Evolutionary conservation across 2,329 filamentous ascomycete genomes (phyloP).

Genomic region (Aciculosporium take): DNA sequence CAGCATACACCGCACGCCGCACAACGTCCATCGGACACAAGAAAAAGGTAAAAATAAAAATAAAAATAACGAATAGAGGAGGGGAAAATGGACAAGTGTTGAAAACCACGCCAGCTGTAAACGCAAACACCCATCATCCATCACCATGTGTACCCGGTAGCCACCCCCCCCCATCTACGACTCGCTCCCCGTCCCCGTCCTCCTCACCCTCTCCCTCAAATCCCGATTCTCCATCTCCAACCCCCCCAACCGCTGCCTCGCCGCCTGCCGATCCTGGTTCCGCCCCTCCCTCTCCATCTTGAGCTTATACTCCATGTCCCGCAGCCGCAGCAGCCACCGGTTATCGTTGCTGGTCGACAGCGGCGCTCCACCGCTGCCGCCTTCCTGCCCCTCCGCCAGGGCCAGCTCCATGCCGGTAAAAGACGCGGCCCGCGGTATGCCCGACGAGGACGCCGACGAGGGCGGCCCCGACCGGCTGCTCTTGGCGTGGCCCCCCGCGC

Average conservation of each 20-base stretch:
- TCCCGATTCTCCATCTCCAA: slow-evolving; percentile 61
- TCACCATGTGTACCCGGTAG: not conserved
- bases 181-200: slow-evolving; percentile 11
- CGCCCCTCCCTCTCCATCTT: slow-evolving; percentile 83
- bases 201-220: slow-evolving; percentile 46
- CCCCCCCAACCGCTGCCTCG: slow-evolving; percentile 64
- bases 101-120: too few species aligned
- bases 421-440: slow-evolving; percentile 13
- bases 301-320: slow-evolving; percentile 76
- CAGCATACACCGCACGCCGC: too few species aligned
- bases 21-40: too few species aligned
- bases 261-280: slow-evolving; percentile 70
- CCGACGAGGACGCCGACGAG: slow-evolving; percentile 18
- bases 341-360: slow-evolving; percentile 36
- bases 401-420: slow-evolving; percentile 16
- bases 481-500: slow-evolving; percentile 15
- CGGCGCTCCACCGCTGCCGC: slow-evolving; percentile 2
- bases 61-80: too few species aligned
- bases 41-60: too few species aligned
- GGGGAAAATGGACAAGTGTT: too few species aligned
- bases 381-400: too few species aligned
- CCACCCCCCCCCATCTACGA: too few species aligned
- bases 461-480: slow-evolving; percentile 17
- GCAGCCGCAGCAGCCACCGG: slow-evolving; percentile 71
- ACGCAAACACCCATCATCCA: not conserved